Evolutionary conservation across 2,329 filamentous ascomycete species (phyloP).

Genomic region (Myriangium duriaei): DNA sequence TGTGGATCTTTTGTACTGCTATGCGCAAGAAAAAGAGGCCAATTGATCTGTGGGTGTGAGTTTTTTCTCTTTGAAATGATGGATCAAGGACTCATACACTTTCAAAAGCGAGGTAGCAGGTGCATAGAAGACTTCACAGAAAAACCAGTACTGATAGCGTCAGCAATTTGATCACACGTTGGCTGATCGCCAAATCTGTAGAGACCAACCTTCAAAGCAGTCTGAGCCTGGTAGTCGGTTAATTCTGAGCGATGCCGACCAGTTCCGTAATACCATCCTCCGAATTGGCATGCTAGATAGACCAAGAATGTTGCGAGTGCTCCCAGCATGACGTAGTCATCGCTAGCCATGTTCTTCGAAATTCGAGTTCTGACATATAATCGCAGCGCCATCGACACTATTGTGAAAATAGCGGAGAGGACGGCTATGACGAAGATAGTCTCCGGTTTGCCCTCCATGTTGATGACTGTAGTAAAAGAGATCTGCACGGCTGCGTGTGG

Average conservation of each 20-base stretch:
- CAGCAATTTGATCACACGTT: neutral
- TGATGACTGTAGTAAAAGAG: no score
- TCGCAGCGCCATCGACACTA: slow-evolving; percentile 25
- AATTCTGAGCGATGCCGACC: slow-evolving; percentile 27
- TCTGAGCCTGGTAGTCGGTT: slow-evolving; percentile 18
- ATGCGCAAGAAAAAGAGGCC: slow-evolving; percentile 42
- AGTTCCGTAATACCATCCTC: slow-evolving; percentile 27
- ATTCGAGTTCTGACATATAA: slow-evolving; percentile 26
- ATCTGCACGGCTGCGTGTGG: no score
- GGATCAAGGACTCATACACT: no score
- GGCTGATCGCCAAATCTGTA: neutral
- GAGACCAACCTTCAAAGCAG: slow-evolving; percentile 19
- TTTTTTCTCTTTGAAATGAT: no score
- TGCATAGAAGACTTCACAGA: slow-evolving; percentile 44
- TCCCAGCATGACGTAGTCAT: slow-evolving; percentile 30
- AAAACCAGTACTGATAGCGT: slow-evolving; percentile 40
- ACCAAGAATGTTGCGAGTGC: slow-evolving; percentile 27
- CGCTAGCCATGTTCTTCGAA: slow-evolving; percentile 27
- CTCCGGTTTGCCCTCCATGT: slow-evolving; percentile 3
- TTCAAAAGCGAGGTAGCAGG: slow-evolving; percentile 37
- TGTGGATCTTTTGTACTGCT: slow-evolving; percentile 32
- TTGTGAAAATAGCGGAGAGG: slow-evolving; percentile 27
- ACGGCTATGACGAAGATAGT: slow-evolving; percentile 17
- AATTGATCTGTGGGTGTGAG: no score
- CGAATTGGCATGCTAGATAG: slow-evolving; percentile 28